Evolutionary conservation across 2,329 filamentous ascomycete species (phyloP), one percentile per base, ranked within the genome.

Genomic region (Pseudogymnoascus sp.): DNA sequence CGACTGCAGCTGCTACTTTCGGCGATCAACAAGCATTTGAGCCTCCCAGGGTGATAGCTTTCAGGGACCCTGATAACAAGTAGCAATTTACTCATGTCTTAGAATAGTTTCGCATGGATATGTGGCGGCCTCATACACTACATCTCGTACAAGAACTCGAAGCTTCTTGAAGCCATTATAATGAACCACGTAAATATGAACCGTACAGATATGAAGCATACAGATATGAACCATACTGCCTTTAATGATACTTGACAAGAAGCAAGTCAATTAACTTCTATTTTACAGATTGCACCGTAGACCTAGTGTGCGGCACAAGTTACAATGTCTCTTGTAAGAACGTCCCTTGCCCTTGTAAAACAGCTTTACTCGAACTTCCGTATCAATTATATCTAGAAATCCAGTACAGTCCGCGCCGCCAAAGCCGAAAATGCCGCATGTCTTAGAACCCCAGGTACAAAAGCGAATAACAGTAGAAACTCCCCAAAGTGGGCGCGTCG

Each of bases 301-400:
- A 56, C 28, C 28, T 36, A 34, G 28, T 36, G 28, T 34, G 50
- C 28, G 28, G 16, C 50, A 56, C 50, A 56, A 36, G 50, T 36
- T 56, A 34, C 28, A 34, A 56, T 56, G 28, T 34, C 50, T 10
- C 14, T 31, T 56, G 46, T 14, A 56, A 18, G 28, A 56, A 18
- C 28, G 28, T 56, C 50, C 50, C 10, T 56, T 56, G 50, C 50
- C 50, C 10, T 56, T 56, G 50, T 34, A 56, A 36, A 21, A 56
- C 28, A 36, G 50, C 50, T 36, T 34, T 56, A 21, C 50, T 56
- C 50, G 50, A 56, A 56, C 50, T 56, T 56, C 50, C 50, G 28
- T 56, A 34, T 56, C 34, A 53, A 56, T 56, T 56, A 56, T 56
- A 56, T 56, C 50, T 56, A 56, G 50, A 56, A 56, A 56, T 56